Evolutionary conservation across 495 filamentous ascomycete species (phyloP).

Genomic region (Penicillium angulare): DNA sequence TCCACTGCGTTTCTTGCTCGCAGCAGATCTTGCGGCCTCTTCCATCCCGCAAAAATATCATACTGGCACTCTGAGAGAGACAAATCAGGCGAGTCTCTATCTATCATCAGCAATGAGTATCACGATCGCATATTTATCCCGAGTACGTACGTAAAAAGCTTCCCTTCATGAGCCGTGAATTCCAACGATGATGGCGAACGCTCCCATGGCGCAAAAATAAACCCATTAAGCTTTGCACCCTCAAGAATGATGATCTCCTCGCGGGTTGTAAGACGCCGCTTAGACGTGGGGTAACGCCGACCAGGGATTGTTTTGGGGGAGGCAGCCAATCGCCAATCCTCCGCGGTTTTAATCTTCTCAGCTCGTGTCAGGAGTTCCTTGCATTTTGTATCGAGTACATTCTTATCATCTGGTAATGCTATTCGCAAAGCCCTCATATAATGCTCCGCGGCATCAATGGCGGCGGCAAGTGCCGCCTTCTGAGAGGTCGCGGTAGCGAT

Average conservation of each 20-base stretch:
- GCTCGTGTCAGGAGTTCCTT: conserved; percentile 63
- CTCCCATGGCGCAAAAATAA: conserved; percentile 80
- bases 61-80: conserved; percentile 69
- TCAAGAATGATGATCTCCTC: conserved; percentile 80
- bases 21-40: conserved; percentile 62
- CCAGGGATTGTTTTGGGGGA: conserved; percentile 16
- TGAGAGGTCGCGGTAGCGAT: conserved; percentile 55
- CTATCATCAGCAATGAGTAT: conserved; percentile 21
- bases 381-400: conserved; percentile 61
- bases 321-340: conserved; percentile 34
- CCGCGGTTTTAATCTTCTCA: conserved; percentile 65
- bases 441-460: conserved; percentile 71
- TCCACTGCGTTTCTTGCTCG: conserved; percentile 11
- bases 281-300: conserved; percentile 43
- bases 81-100: conserved; percentile 66
- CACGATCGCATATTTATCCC: background rate
- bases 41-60: conserved; percentile 77
- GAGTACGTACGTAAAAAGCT: conserved; percentile 53
- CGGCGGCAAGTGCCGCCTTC: conserved; percentile 66
- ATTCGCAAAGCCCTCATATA: conserved; percentile 71
- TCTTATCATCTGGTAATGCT: conserved; percentile 52
- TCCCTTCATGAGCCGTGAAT: conserved; percentile 37
- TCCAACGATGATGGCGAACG: conserved; percentile 50
- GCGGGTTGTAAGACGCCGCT: conserved; percentile 60
- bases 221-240: conserved; percentile 75